Percentiles rank a stretch among this genome's conserved stretches.
These are phyloP conservation scores for Termitomyces titanicus DNA, from an alignment of 768 basidiomycete species.

Conservation along the genomic window DNA sequence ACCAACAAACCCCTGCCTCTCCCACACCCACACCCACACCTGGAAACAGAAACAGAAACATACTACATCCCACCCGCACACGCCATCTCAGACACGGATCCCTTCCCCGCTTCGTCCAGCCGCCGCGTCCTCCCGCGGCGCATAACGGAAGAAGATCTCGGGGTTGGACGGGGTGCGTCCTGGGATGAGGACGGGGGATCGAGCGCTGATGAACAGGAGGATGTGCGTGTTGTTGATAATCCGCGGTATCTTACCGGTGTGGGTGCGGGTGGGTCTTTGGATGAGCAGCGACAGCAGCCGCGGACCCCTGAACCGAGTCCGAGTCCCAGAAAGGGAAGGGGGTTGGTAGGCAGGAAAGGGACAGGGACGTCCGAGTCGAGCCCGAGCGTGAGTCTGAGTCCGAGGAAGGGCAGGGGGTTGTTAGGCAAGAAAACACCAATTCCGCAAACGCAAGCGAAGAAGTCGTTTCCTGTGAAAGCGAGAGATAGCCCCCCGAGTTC, in stretches of 20 bases:
- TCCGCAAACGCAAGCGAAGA: too few relatives aligned
- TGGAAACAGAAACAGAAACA: too few relatives aligned
- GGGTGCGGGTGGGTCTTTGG: too few relatives aligned
- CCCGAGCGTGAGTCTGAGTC: neutral
- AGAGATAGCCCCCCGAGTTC: too few relatives aligned
- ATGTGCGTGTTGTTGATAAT: neutral
- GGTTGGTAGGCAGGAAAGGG: too few relatives aligned
- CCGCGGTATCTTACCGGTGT: too few relatives aligned
- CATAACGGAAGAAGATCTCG: neutral
- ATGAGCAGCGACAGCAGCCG: too few relatives aligned
- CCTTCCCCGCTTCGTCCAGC: conserved; percentile 1
- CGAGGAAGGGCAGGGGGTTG: neutral
- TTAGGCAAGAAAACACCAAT: too few relatives aligned
- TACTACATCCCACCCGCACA: conserved; percentile 50
- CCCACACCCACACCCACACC: neutral
- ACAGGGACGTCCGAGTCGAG: too few relatives aligned
- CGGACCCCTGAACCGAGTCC: too few relatives aligned
- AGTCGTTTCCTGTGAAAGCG: neutral
- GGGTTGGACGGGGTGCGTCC: neutral
- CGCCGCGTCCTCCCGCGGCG: conserved; percentile 9
- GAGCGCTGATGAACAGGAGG: neutral
- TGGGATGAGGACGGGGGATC: neutral
- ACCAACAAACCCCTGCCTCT: neutral
- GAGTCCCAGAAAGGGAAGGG: too few relatives aligned
- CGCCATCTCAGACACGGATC: conserved; percentile 29